A percentile compares a stretch with the other conserved stretches of the same genome.
Conservation (phyloP, 192 early-diverging fungal genomes). For the Phlyctochytrium bullatum region DNA sequence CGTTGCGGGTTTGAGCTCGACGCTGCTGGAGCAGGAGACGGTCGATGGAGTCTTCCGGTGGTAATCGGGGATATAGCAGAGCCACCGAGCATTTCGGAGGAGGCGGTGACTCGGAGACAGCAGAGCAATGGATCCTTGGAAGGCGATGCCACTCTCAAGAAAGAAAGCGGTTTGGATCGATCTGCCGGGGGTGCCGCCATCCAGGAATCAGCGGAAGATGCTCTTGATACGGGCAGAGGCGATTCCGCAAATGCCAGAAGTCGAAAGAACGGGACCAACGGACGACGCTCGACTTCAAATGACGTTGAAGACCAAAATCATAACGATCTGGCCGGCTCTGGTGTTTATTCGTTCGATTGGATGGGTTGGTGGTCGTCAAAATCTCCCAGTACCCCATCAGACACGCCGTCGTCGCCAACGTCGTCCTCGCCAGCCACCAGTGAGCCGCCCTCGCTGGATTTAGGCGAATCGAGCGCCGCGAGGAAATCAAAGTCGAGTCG, state of each 20-base stretch:
- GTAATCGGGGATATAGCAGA: background rate
- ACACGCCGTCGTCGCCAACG: background rate
- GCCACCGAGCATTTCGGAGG: background rate
- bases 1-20: background rate
- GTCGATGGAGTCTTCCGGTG: slow-evolving; percentile 3
- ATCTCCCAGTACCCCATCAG: background rate
- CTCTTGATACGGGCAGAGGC: background rate
- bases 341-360: background rate
- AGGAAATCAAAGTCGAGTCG: background rate
- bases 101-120: background rate
- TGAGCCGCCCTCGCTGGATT: background rate
- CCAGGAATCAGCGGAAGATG: background rate
- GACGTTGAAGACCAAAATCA: background rate
- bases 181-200: background rate
- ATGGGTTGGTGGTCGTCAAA: background rate
- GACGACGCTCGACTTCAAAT: background rate
- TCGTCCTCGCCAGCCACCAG: no score
- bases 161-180: background rate
- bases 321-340: background rate
- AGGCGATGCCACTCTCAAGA: background rate
- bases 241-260: background rate
- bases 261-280: background rate
- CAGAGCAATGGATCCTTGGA: no score
- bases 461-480: background rate
- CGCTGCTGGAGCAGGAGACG: background rate